Evolutionary conservation across 2,329 filamentous ascomycete species (phyloP).

Genomic region (Diplodia seriata): DNA sequence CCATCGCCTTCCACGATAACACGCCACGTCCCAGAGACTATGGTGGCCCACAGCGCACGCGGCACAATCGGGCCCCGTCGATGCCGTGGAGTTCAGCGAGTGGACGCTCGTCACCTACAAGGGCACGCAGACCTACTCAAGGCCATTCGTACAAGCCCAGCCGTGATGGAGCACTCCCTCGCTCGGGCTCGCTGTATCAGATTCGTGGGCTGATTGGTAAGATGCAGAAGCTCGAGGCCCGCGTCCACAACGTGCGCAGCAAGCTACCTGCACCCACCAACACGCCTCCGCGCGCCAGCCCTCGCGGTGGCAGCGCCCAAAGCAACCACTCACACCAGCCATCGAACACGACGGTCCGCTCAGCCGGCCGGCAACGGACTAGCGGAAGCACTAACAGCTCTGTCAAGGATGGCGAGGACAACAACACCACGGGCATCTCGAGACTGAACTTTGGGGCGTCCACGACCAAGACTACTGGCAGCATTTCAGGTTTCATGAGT

Average conservation of each 20-base stretch:
- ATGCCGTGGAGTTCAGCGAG: conserved; percentile 56
- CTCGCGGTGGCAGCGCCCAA: conserved; percentile 63
- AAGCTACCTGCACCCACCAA: conserved; percentile 83
- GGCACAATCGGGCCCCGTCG: conserved; percentile 66
- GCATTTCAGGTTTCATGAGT: conserved; percentile 35
- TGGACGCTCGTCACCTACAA: conserved; percentile 54
- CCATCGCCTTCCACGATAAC: conserved; percentile 54
- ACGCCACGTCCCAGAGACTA: conserved; percentile 62
- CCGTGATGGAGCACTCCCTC: conserved; percentile 62
- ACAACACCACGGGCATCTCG: conserved; percentile 38
- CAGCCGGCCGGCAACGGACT: conserved; percentile 65
- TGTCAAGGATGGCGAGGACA: conserved; percentile 36
- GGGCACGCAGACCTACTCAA: conserved; percentile 45
- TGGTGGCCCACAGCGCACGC: conserved; percentile 51
- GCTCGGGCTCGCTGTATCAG: conserved; percentile 81
- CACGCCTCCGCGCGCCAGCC: conserved; percentile 82
- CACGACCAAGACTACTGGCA: conserved; percentile 3
- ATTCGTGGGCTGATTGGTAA: conserved; percentile 93
- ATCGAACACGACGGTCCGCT: conserved; percentile 65
- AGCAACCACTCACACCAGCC: conserved; percentile 58
- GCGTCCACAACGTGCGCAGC: conserved; percentile 88
- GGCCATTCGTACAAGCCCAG: conserved; percentile 38
- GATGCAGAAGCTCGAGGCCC: conserved; percentile 94
- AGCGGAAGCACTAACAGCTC: conserved; percentile 59
- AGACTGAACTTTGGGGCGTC: conserved; percentile 36